Conservation (phyloP, 2,329 filamentous ascomycete genomes). For the Coccinonectria pachysandricola region DNA sequence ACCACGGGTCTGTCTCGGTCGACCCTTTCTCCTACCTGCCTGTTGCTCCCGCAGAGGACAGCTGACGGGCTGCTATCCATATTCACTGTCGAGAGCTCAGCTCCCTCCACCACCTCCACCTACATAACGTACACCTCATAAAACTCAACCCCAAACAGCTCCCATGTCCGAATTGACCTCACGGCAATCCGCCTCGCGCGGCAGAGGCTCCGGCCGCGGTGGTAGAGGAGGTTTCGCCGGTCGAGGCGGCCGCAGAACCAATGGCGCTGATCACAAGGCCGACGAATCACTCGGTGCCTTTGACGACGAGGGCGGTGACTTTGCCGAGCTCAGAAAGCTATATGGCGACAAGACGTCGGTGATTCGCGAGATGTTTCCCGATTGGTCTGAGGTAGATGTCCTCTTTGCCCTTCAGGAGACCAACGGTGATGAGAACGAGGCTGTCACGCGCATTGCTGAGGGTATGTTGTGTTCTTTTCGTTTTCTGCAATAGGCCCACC, state of each 20-base stretch:
- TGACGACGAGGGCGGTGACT: constrained; percentile 72
- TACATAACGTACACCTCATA: constrained; percentile 15
- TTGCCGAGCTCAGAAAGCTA: constrained; percentile 85
- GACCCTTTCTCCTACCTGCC: constrained; percentile 22
- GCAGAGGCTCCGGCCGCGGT: constrained; percentile 82
- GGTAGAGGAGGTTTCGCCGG: constrained; percentile 68
- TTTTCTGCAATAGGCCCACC: constrained; percentile 5
- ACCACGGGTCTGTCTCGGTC: constrained; percentile 20
- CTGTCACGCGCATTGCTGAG: constrained; percentile 70
- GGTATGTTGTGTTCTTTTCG: constrained; percentile 39
- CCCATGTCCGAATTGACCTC: constrained; percentile 92
- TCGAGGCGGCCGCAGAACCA: constrained; percentile 63
- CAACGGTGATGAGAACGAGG: constrained; percentile 63
- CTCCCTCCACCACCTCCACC: constrained; percentile 17
- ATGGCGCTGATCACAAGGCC: constrained; percentile 51
- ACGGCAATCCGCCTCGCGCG: constrained; percentile 72
- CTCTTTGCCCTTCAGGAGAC: constrained; percentile 88
- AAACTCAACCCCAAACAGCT: constrained; percentile 29
- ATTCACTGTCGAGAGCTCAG: constrained; percentile 22
- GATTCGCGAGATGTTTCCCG: constrained; percentile 87
- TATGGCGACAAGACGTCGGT: constrained; percentile 69
- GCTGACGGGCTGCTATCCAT: constrained; percentile 24
- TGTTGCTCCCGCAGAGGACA: constrained; percentile 29
- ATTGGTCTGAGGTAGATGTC: constrained; percentile 92
- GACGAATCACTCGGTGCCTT: constrained; percentile 48